Evolutionary conservation across 805 yeast genomes (phyloP).

Genomic region (Yamadazyma insecticola): DNA sequence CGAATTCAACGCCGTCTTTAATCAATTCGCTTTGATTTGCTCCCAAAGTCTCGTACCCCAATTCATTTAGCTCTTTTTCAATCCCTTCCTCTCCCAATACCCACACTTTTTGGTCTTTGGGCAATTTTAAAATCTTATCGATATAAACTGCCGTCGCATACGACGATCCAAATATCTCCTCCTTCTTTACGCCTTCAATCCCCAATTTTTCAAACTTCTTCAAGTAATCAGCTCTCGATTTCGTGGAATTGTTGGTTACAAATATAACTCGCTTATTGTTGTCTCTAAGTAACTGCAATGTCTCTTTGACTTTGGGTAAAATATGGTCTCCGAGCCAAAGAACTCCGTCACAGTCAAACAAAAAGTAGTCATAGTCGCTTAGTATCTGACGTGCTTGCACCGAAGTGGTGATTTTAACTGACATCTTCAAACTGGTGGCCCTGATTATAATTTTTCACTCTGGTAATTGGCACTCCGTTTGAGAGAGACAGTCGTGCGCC

Average conservation of each 20-base stretch:
- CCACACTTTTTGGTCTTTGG: slow-evolving; percentile 77
- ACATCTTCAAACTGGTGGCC: no score
- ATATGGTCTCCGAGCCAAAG: slow-evolving; percentile 86
- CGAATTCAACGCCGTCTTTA: slow-evolving; percentile 44
- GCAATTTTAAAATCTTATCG: slow-evolving; percentile 67
- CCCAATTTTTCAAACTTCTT: slow-evolving; percentile 62
- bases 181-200: slow-evolving; percentile 45
- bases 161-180: slow-evolving; percentile 86
- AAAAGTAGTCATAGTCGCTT: slow-evolving; percentile 70
- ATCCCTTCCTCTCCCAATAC: slow-evolving; percentile 88
- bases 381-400: slow-evolving; percentile 52
- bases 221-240: slow-evolving; percentile 74
- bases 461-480: no score
- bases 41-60: slow-evolving; percentile 78
- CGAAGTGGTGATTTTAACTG: slow-evolving; percentile 12
- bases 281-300: slow-evolving; percentile 54
- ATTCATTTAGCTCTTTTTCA: slow-evolving; percentile 66
- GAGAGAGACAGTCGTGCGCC: no score
- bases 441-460: no score
- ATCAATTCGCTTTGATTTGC: slow-evolving; percentile 66
- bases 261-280: slow-evolving; percentile 68
- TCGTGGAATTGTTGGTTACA: slow-evolving; percentile 95
- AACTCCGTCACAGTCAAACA: slow-evolving; percentile 98
- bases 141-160: slow-evolving; percentile 89
- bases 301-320: slow-evolving; percentile 75